Evolutionary conservation across 306 rosid genomes (phyloP), one percentile per base, ranked within the genome.

Genomic region (Sophora flavescens): DNA sequence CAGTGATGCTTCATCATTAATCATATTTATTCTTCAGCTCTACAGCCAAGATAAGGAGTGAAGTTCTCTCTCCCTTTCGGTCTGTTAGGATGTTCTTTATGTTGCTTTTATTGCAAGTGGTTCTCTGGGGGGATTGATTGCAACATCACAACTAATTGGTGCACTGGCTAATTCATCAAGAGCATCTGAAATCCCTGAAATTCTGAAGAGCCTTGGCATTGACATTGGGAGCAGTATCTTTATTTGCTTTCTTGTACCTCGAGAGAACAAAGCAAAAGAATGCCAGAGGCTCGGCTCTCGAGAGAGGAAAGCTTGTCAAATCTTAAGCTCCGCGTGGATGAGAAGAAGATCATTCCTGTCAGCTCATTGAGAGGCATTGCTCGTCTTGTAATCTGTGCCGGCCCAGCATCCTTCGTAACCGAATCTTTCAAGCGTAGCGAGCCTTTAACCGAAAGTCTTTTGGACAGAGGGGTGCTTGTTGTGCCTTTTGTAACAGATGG

Each of bases 391-490:
- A 85, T 95, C 18, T 95, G 98, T 6, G 92, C 92, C n/a, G 96
- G 97, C 72, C 97, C 96, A 0, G 87, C 90, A 33, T 89, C 93
- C 0, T 87, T 78, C 61, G 8, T 95, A 74, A 78, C 79, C 0
- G 96, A 95, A 78, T 85, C 97, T 42, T 95, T 92, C 72, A 78
- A 84, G 64, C 85, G 78, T 6, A 95, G 99, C 17, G 88, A 88
- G 59, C 92, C 92, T 51, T 92, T 90, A 82, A 88, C 97, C 0
- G 92, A 92, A 62, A 52, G 80, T 76, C 97, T 92, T 82, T 57
- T 92, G 73, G 97, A 95, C 8, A 79, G 99, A 74, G 99, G 97
- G 11, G 97, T 90, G 66, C 90, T 95, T n/a, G 96, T 88, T 22
- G 96, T 95, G 63, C 90, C 97, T 45, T 84, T 92, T 52, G 88